Evolutionary conservation across 2,329 filamentous ascomycete species (phyloP).

Genomic region (Rhynchosporium agropyri): DNA sequence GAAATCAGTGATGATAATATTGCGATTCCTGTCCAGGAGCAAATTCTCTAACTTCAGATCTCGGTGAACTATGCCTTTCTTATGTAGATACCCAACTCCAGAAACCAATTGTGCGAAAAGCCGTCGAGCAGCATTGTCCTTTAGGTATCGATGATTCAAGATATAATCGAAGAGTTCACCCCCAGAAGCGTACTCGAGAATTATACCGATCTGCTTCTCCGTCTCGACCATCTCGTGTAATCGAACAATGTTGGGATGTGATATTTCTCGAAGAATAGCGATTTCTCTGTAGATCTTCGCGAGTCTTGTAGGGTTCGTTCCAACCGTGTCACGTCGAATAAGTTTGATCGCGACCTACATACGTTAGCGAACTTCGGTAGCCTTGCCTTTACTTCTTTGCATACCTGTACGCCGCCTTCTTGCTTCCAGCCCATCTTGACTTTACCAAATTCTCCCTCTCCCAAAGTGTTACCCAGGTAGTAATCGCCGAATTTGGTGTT

Average conservation of each 20-base stretch:
- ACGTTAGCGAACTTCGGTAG: conserved; percentile 20
- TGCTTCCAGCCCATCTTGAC: conserved; percentile 99
- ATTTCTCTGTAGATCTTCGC: conserved; percentile 99
- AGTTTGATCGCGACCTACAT: conserved; percentile 91
- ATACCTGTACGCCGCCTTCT: conserved; percentile 82
- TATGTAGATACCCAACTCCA: conserved; percentile 95
- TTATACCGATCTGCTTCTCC: conserved; percentile 95
- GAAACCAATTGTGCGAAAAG: conserved; percentile 95
- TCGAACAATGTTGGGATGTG: conserved; percentile 95
- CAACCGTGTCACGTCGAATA: conserved; percentile 88
- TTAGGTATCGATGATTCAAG: conserved; percentile 92
- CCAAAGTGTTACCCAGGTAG: conserved; percentile 91
- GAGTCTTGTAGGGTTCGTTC: conserved; percentile 82
- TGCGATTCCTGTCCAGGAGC: conserved; percentile 90
- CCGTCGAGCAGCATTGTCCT: conserved; percentile 86
- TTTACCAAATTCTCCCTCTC: conserved; percentile 98
- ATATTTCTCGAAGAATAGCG: conserved; percentile 80
- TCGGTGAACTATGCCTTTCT: conserved; percentile 97
- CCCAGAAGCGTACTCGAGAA: conserved; percentile 96
- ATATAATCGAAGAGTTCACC: conserved; percentile 99
- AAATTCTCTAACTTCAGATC: conserved; percentile 97
- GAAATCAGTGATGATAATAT: conserved; percentile 99
- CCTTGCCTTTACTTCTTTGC: conserved; percentile 25
- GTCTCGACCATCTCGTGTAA: conserved; percentile 99
- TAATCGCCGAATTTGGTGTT: conserved; percentile 93